These are phyloP conservation scores for Alternaria incomplexa DNA, from an alignment of 2,329 filamentous ascomycete genomes.

Conservation along the genomic window DNA sequence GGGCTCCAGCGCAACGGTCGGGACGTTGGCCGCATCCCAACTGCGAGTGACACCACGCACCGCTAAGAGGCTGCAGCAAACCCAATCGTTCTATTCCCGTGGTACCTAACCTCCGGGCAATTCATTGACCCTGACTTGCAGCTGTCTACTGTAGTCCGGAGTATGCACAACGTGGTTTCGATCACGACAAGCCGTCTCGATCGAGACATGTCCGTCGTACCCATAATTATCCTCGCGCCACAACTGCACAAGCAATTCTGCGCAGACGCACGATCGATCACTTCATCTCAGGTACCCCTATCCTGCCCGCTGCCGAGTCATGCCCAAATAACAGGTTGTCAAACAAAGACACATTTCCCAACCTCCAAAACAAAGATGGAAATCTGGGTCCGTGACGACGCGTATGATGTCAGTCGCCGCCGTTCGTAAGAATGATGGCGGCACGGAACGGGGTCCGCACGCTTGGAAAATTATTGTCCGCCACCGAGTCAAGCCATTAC, in stretches of 20 bases:
- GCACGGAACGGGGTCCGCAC: constrained; percentile 11
- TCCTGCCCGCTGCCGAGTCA: constrained; percentile 1
- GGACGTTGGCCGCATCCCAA: constrained; percentile 15
- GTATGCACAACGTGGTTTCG: neutral
- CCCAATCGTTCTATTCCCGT: constrained; percentile 1
- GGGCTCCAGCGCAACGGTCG: constrained; percentile 10
- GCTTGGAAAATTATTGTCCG: neutral
- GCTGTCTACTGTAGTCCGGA: neutral
- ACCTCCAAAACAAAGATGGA: constrained; percentile 1
- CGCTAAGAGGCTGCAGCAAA: constrained; percentile 7
- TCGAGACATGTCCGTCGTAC: neutral
- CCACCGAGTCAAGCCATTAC: constrained; percentile 3
- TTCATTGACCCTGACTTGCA: neutral
- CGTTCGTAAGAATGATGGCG: constrained; percentile 2
- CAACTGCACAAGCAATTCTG: constrained; percentile 6
- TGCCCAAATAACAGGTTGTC: neutral
- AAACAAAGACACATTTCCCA: neutral
- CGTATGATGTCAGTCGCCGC: constrained; percentile 22
- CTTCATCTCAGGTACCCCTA: neutral
- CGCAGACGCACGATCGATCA: neutral
- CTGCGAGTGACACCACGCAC: constrained; percentile 4
- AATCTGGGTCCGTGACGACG: constrained; percentile 19
- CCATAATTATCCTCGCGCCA: constrained; percentile 11
- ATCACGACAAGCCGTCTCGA: neutral
- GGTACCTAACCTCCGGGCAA: neutral